Base-by-base conservation (phyloP, 139 green algal species). In the Micractinium conductrix region DNA sequence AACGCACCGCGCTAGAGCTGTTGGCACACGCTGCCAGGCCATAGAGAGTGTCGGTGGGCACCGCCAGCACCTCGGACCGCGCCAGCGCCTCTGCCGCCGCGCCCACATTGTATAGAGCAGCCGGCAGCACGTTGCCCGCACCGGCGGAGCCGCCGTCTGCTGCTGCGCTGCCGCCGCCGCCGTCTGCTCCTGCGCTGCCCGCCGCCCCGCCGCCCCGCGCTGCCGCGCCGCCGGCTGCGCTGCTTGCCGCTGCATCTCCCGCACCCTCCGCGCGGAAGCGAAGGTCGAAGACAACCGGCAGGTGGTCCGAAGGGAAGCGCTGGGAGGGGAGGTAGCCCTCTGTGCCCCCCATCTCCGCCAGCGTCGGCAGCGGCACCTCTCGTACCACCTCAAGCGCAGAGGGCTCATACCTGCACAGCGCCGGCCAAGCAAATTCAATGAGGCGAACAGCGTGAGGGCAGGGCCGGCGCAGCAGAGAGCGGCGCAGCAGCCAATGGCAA, bases 251-350 rank as follows among this genome's bases (percentile, higher is more conserved):
- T 26, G 33, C 14, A n/a, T 21, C 55, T 40, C 28, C 48, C 24
- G 53, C 81, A 12, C 28, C 73, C 42, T 48, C 22, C 44, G 60
- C 37, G 22, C 35, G 35, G 53, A 83, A 89, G 67, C 79, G 53
- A 24, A 92, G 84, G 78, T 92, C 85, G 24, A 82, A 81, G 0
- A 89, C 85, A 12, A 94, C 94, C 37, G 95, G 89, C 24, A 98
- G 81, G 88, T 98, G 95, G 86, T 98, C 95, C 0, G 95, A 98
- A 0, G 95, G 94, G 85, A 95, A 97, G 44, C 62, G 53, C 19
- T 79, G n/a, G n/a, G 83, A 93, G 58, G 95, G 95, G 9, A 98
- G 89, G 88, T 92, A 97, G 68, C 86, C 76, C 28, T 58, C 84
- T 19, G 94, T 73, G 35, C 85, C 82, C 19, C 79, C 87, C 30